Base-by-base conservation (phyloP, 331 rosid genomes). In the Stylosanthes scabra region DNA sequence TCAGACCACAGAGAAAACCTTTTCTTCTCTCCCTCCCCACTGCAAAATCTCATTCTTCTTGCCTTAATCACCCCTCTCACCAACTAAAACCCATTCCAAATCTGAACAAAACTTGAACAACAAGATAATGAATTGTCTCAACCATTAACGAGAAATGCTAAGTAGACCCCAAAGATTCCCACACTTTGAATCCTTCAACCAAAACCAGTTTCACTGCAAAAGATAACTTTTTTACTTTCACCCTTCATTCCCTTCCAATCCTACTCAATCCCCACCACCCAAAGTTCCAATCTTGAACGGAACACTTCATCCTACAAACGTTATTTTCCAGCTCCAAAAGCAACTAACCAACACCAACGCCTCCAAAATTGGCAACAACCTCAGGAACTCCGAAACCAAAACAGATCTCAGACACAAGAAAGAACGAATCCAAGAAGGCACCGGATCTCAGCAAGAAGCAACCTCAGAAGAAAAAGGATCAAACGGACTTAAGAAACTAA, bases 211-310 rank as follows among this genome's bases (percentile, higher is more conserved):
- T 76, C 77, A 66, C 74, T 57, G 27, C 67, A 83, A 46, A 79
- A 71, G 11, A 68, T 67, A 44, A 72, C 16, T 40, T 7, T 47
- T 68, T 69, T 72, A 8, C 58, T 49, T 58, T 42, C 54, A 44
- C 80, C 63, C 87, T 78, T 83, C 87, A 83, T 83, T 83, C 87
- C 77, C 28, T 65, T 52, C 59, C 71, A 64, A 58, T 59, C 75
- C 64, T 70, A 62, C 76, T 20, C 49, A 74, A 69, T 31, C 78
- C 81, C 82, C 76, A 76, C 56, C 61, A 65, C 76, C 75, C 75
- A 44, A 75, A 15, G 76, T 46, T 58, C 66, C 51, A 67, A 72
- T 62, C 77, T 79, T 76, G 15, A 80, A 67, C 61, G 5, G 1
- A 66, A 66, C 6, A 55, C 82, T 76, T 81, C 81, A 83, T 79